Evolutionary conservation across 148 eudicot genomes (phyloP).

Genomic region (Arctostaphylos glauca): DNA sequence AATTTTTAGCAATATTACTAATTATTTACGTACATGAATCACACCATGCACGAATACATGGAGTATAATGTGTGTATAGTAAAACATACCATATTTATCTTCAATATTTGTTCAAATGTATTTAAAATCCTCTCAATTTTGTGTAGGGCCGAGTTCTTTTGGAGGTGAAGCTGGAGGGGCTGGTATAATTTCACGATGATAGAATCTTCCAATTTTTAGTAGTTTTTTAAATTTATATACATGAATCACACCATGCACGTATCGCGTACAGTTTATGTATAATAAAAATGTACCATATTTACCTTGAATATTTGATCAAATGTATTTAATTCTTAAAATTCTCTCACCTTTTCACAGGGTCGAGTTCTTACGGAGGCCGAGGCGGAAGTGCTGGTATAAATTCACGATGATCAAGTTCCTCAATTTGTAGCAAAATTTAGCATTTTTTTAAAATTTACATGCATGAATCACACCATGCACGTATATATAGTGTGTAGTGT

Average conservation of each 20-base stretch:
- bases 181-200: background rate
- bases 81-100: background rate
- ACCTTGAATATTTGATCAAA: no score
- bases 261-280: no score
- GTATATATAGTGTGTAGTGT: no score
- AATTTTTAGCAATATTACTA: background rate
- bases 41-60: background rate
- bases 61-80: background rate
- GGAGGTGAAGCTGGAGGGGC: background rate
- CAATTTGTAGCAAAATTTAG: no score
- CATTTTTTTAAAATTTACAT: no score
- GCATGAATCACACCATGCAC: no score
- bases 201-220: background rate
- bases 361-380: no score
- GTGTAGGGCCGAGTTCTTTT: background rate
- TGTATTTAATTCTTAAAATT: no score
- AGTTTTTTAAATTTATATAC: background rate
- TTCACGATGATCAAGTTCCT: no score
- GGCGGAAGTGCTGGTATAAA: no score
- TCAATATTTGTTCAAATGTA: background rate
- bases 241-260: background rate
- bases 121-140: background rate
- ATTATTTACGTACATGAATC: background rate
- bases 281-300: no score
- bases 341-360: no score